Percentiles rank a stretch among this genome's conserved stretches.
These are phyloP conservation scores for Volvariella surrecta DNA, from an alignment of 1,284 basidiomycete genomes.

Conservation along the genomic window DNA sequence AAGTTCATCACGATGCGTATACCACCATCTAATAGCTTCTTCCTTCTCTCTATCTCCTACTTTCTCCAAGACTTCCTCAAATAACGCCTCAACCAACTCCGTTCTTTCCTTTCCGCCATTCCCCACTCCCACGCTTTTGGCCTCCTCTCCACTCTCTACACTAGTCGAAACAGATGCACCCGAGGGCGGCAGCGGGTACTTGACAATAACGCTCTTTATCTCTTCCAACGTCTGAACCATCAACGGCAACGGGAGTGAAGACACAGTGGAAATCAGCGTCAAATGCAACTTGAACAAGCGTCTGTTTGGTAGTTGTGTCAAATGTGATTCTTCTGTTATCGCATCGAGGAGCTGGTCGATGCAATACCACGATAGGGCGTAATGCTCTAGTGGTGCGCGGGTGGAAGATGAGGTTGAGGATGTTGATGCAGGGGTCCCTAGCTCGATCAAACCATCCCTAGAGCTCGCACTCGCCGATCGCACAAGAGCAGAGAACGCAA, in stretches of 20 bases:
- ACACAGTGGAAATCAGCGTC: conserved; percentile 48
- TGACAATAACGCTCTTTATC: conserved; percentile 27
- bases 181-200: conserved; percentile 1
- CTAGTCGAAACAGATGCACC: neutral
- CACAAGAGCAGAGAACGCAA: conserved; percentile 61
- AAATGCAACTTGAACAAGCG: conserved; percentile 39
- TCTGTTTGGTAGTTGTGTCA: conserved; percentile 11
- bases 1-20: conserved; percentile 13
- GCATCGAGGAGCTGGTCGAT: conserved; percentile 41
- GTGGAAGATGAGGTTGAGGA: conserved; percentile 1
- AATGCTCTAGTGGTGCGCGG: conserved; percentile 17
- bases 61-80: conserved; percentile 49
- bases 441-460: conserved; percentile 4
- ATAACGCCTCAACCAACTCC: conserved; percentile 48
- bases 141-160: conserved; percentile 13
- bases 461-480: conserved; percentile 38
- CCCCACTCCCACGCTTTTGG: conserved; percentile 16
- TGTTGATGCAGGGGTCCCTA: too few species aligned
- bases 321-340: conserved; percentile 29
- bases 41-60: conserved; percentile 64
- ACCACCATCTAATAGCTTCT: conserved; percentile 61
- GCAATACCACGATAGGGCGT: conserved; percentile 53
- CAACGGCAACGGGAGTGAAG: conserved; percentile 45
- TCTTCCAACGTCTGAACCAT: conserved; percentile 46
- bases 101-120: neutral